Evolutionary conservation across 2,329 filamentous ascomycete genomes (phyloP).

Genomic region (Dactylellina sp.): DNA sequence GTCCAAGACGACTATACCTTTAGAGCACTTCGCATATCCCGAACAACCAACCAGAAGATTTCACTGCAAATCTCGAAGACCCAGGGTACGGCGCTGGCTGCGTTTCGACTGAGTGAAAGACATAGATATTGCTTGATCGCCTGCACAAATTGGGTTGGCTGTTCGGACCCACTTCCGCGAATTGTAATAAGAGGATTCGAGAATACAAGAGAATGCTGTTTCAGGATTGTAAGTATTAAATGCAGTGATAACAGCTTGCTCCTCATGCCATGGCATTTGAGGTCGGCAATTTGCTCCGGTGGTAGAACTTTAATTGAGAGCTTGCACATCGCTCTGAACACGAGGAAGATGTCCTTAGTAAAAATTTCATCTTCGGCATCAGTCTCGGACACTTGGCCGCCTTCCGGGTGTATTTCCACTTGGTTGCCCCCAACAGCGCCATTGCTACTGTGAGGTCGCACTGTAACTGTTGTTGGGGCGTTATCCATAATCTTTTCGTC

Average conservation of each 20-base stretch:
- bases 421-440: constrained; percentile 63
- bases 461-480: constrained; percentile 74
- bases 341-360: constrained; percentile 94
- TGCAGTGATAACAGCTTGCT: constrained; percentile 96
- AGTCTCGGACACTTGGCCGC: constrained; percentile 68
- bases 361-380: constrained; percentile 92
- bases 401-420: constrained; percentile 64
- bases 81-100: constrained; percentile 87
- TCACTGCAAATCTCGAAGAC: constrained; percentile 97
- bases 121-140: constrained; percentile 97
- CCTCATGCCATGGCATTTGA: constrained; percentile 94
- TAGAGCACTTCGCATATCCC: constrained; percentile 89
- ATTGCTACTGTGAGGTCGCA: constrained; percentile 67
- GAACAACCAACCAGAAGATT: constrained; percentile 97
- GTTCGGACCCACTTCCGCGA: constrained; percentile 86
- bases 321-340: constrained; percentile 98
- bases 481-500: constrained; percentile 75
- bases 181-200: constrained; percentile 92
- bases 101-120: constrained; percentile 92
- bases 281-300: constrained; percentile 89
- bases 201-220: constrained; percentile 92
- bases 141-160: constrained; percentile 87
- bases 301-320: constrained; percentile 91
- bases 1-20: constrained; percentile 72
- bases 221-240: constrained; percentile 92